phyloP scores from a whole-genome alignment of 768 basidiomycete species.

The Hortiboletus campestris region DNA sequence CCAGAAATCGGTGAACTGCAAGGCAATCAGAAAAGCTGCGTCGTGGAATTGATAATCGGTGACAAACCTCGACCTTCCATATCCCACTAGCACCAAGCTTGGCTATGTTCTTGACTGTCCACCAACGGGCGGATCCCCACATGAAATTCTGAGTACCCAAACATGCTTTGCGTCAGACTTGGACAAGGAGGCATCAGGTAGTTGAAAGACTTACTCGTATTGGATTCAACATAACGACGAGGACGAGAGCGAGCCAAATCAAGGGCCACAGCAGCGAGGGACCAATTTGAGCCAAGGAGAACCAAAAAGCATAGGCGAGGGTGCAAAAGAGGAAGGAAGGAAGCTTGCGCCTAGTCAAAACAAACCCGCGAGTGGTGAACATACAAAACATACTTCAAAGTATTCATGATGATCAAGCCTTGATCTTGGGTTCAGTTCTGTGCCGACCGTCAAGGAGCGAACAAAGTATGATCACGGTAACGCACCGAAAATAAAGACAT shows the following conservation, averaged over 20 bases:
- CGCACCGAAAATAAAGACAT: conserved; percentile 83
- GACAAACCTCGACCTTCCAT: conserved; percentile 66
- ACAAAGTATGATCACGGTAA: background rate
- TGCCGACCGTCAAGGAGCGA: background rate
- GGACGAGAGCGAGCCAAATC: conserved; percentile 71
- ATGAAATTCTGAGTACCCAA: conserved; percentile 49
- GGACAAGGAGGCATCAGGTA: background rate
- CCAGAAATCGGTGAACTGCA: conserved; percentile 84
- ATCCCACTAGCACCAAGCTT: conserved; percentile 70
- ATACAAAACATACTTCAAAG: conserved; percentile 47
- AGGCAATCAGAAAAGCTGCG: background rate
- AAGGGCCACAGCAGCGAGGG: conserved; percentile 75
- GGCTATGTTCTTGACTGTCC: conserved; percentile 65
- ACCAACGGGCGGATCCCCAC: conserved; percentile 51
- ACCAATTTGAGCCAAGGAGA: conserved; percentile 72
- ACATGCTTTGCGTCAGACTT: background rate
- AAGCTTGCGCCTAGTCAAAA: conserved; percentile 43
- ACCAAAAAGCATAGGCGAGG: conserved; percentile 78
- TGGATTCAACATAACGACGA: conserved; percentile 68
- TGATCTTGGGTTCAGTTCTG: conserved; percentile 69
- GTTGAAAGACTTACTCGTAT: conserved; percentile 47
- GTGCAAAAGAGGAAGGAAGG: conserved; percentile 71
- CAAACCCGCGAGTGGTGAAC: background rate
- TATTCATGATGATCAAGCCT: conserved; percentile 80
- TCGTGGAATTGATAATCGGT: background rate